Conservation (phyloP, 164 flowering plant species). For the Aristolochia contorta region DNA sequence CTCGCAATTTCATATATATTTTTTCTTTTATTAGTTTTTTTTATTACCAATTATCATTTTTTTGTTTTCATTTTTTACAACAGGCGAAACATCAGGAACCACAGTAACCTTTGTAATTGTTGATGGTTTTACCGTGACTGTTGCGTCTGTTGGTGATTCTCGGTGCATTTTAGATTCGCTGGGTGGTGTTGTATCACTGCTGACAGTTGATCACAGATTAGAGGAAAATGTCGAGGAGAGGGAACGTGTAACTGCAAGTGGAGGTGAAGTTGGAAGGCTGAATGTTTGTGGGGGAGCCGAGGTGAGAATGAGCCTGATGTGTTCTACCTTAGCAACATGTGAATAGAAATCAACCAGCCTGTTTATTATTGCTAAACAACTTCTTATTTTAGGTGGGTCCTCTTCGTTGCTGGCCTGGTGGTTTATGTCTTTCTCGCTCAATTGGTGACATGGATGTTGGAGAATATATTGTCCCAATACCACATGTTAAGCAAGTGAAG, state of each 20-base stretch:
- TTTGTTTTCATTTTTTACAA: not conserved
- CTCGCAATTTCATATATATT: not conserved
- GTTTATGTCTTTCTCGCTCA: conserved; percentile 84
- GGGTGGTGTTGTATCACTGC: conserved; percentile 65
- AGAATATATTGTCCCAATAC: conserved; percentile 80
- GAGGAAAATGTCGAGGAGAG: conserved; percentile 89
- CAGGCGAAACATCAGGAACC: conserved; percentile 90
- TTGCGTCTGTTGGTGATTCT: conserved; percentile 89
- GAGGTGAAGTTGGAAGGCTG: conserved; percentile 89
- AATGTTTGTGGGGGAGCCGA: conserved; percentile 70
- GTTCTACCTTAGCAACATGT: not conserved
- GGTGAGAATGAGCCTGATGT: conserved; percentile 20
- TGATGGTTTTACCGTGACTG: conserved; percentile 85
- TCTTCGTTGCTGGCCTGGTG: conserved; percentile 95
- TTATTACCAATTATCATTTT: conserved; percentile 6
- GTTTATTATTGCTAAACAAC: conserved; percentile 1
- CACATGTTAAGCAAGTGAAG: conserved; percentile 95
- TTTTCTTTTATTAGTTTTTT: not conserved
- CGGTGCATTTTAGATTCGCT: conserved; percentile 81
- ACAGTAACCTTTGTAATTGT: conserved; percentile 84
- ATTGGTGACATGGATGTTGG: conserved; percentile 94
- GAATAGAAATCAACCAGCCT: not conserved
- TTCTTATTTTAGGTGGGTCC: conserved; percentile 59
- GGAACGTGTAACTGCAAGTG: conserved; percentile 87
- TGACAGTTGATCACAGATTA: conserved; percentile 86